Percentiles rank a stretch among this genome's conserved stretches.
Conservation (phyloP, 495 filamentous ascomycete genomes). For the Astrothelium macrocarpum region DNA sequence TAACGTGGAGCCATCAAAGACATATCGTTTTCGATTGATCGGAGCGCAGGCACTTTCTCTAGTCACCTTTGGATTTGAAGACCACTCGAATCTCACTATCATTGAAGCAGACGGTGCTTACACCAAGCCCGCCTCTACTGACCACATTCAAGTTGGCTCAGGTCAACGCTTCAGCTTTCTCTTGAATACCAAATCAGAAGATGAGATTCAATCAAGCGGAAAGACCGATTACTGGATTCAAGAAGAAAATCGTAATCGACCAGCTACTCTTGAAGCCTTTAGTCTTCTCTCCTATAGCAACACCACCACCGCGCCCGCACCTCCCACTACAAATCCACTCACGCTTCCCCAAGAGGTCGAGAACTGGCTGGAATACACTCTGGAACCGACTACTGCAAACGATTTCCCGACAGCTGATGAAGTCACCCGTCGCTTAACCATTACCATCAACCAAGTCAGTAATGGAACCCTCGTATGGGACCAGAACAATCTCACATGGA, state of each 20-base stretch:
- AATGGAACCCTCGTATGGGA: slow-evolving; percentile 35
- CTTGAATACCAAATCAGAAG: slow-evolving; percentile 37
- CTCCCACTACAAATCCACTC: slow-evolving; percentile 28
- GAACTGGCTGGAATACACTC: slow-evolving; percentile 46
- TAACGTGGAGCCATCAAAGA: slow-evolving; percentile 46
- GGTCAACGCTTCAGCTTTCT: slow-evolving; percentile 51
- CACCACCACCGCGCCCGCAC: slow-evolving; percentile 20
- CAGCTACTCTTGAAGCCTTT: slow-evolving; percentile 37
- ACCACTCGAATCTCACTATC: slow-evolving; percentile 40
- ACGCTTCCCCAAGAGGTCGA: slow-evolving; percentile 34
- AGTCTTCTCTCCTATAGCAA: slow-evolving; percentile 43
- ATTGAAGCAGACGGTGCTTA: slow-evolving; percentile 50
- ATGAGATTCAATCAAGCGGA: slow-evolving; percentile 11
- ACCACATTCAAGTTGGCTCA: slow-evolving; percentile 43
- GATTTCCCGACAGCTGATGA: slow-evolving; percentile 40
- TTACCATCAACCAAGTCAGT: slow-evolving; percentile 37
- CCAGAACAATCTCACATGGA: slow-evolving; percentile 43
- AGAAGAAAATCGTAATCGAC: slow-evolving; percentile 43
- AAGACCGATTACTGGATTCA: slow-evolving; percentile 45
- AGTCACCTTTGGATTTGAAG: slow-evolving; percentile 41
- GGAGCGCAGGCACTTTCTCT: slow-evolving; percentile 45
- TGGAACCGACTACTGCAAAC: slow-evolving; percentile 34
- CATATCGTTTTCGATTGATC: slow-evolving; percentile 49
- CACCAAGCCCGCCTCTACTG: slow-evolving; percentile 39
- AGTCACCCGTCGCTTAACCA: slow-evolving; percentile 45